Evolutionary conservation across 768 basidiomycete species (phyloP).

Genomic region (Paxillus involutus): DNA sequence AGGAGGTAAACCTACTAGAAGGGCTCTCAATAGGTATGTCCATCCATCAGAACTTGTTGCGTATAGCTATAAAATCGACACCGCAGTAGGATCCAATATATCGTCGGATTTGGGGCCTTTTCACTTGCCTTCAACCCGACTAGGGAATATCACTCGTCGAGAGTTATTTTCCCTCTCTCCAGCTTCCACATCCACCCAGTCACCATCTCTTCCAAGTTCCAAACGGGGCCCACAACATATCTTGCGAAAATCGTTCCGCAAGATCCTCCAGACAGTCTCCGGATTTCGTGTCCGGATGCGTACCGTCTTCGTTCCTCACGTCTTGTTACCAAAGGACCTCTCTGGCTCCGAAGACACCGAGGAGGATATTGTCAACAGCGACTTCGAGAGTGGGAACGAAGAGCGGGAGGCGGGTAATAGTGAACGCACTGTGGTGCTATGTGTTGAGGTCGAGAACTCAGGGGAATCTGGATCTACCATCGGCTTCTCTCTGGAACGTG

Average conservation of each 20-base stretch:
- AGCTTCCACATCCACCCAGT: slow-evolving; percentile 40
- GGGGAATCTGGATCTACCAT: slow-evolving; percentile 59
- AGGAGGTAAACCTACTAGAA: slow-evolving; percentile 68
- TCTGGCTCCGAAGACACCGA: slow-evolving; percentile 26
- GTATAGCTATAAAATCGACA: not conserved
- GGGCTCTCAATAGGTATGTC: slow-evolving; percentile 63
- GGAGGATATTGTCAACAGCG: slow-evolving; percentile 27
- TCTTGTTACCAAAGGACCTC: slow-evolving; percentile 55
- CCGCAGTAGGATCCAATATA: slow-evolving; percentile 45
- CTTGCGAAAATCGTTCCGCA: slow-evolving; percentile 83
- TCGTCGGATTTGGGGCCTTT: slow-evolving; percentile 35
- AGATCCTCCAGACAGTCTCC: slow-evolving; percentile 73
- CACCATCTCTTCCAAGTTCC: slow-evolving; percentile 50
- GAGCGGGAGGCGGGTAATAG: slow-evolving; percentile 67
- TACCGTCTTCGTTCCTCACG: slow-evolving; percentile 88
- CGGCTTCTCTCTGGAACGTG: slow-evolving; percentile 74
- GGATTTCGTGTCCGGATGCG: slow-evolving; percentile 92
- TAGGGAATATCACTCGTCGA: slow-evolving; percentile 67
- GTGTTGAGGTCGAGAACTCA: slow-evolving; percentile 86
- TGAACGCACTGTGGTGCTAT: slow-evolving; percentile 86
- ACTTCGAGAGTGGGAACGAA: slow-evolving; percentile 48
- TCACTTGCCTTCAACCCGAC: slow-evolving; percentile 64
- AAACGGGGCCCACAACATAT: slow-evolving; percentile 57
- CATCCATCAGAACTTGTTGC: not conserved
- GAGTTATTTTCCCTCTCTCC: slow-evolving; percentile 65